A percentile compares a stretch with the other conserved stretches of the same genome.
Evolutionary conservation across 2,329 filamentous ascomycete species (phyloP).

Genomic region (Trichoderma oligosporum): DNA sequence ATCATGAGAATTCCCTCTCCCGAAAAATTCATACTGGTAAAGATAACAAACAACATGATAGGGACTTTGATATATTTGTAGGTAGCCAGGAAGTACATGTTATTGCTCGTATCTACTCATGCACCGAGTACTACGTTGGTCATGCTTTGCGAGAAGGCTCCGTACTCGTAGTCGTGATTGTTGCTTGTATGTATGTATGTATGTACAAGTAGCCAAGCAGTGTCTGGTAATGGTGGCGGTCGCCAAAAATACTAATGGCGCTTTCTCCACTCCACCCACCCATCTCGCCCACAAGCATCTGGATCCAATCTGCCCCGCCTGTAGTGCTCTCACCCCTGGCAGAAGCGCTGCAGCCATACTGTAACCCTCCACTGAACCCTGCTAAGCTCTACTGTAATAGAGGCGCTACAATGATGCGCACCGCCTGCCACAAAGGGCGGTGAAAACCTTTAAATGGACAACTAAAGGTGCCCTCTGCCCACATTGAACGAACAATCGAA

Average conservation of each 20-base stretch:
- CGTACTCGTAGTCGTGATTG: slow-evolving; percentile 18
- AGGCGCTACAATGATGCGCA: slow-evolving; percentile 8
- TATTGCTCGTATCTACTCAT: not conserved
- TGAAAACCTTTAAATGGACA: slow-evolving; percentile 22
- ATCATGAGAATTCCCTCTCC: not conserved
- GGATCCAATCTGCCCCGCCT: not conserved
- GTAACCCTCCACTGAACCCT: too few relatives aligned
- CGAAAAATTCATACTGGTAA: not conserved
- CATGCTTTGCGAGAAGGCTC: not conserved
- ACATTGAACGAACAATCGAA: not conserved
- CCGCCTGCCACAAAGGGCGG: slow-evolving; percentile 23
- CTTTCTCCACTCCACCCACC: not conserved
- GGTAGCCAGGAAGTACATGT: too few relatives aligned
- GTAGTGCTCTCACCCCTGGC: not conserved
- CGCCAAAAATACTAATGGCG: not conserved
- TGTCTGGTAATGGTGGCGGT: not conserved
- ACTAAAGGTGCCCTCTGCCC: too few relatives aligned
- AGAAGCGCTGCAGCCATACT: not conserved
- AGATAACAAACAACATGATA: too few relatives aligned
- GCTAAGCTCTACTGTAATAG: not conserved
- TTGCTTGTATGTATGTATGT: too few relatives aligned
- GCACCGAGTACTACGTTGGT: too few relatives aligned
- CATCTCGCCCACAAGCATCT: not conserved
- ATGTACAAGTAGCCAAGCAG: not conserved
- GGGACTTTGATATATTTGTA: too few relatives aligned